Evolutionary conservation across 2,329 filamentous ascomycete genomes (phyloP).

Genomic region (Neofusicoccum umdonicola): DNA sequence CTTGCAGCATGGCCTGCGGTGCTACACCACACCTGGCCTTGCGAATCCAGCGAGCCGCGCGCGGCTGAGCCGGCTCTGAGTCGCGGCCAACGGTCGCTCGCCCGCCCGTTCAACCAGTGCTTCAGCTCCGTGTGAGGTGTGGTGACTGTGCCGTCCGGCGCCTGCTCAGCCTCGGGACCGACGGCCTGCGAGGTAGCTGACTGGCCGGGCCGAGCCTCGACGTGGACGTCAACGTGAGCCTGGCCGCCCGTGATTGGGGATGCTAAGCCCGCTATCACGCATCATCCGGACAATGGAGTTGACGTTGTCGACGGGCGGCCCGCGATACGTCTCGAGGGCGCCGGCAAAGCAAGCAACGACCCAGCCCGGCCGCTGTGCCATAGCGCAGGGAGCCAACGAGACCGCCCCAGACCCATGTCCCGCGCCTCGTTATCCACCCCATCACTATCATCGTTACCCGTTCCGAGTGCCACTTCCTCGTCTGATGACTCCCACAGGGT

Average conservation of each 20-base stretch:
- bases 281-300: not conserved
- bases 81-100: not conserved
- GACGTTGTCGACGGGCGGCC: not conserved
- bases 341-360: not conserved
- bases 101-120: not conserved
- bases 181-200: not conserved
- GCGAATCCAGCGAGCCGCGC: not conserved
- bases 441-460: not conserved
- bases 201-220: constrained; percentile 12
- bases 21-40: not conserved
- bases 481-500: not conserved
- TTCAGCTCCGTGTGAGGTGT: not conserved
- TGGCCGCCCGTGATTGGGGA: not conserved
- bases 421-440: not conserved
- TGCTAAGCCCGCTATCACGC: not conserved
- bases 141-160: not conserved
- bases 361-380: not conserved
- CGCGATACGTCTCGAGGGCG: not conserved
- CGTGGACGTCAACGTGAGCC: not conserved
- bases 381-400: not conserved
- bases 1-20: not conserved
- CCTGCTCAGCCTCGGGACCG: not conserved
- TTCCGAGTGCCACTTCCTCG: not conserved
- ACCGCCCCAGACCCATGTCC: not conserved
- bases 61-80: constrained; percentile 2